Conservation (phyloP, 306 rosid genomes). For the apple (Malus domestica) region DNA sequence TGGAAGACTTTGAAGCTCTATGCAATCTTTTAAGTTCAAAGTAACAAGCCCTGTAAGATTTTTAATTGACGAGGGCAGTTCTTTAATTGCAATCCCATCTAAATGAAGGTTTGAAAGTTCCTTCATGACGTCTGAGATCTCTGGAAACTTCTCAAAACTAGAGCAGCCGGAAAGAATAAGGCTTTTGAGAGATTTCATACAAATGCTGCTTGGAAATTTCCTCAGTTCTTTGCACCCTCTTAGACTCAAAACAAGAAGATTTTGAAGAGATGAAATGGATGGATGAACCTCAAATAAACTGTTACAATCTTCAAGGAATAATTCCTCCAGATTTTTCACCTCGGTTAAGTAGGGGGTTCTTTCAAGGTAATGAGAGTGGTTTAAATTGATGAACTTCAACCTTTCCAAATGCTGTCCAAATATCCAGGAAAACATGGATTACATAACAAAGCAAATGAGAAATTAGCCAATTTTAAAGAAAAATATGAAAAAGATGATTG, state of each 20-base stretch:
- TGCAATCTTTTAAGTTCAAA: no score
- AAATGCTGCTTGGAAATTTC: no score
- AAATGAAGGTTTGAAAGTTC: rapidly evolving
- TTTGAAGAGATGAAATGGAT: not conserved
- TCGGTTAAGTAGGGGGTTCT: slow-evolving; percentile 7
- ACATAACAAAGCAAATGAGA: not conserved
- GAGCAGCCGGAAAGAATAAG: not conserved
- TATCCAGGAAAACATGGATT: not conserved
- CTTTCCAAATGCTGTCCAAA: not conserved
- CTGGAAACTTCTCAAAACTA: not conserved
- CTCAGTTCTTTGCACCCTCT: no score
- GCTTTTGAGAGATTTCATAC: no score
- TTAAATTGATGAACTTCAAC: not conserved
- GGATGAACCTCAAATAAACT: slow-evolving; percentile 5
- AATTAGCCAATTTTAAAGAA: no score
- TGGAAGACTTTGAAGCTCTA: no score
- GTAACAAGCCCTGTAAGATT: not conserved
- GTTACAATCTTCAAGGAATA: not conserved
- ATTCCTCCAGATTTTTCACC: not conserved
- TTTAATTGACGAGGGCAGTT: not conserved
- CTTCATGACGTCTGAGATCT: not conserved
- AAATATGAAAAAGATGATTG: not conserved
- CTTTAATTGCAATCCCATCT: not conserved
- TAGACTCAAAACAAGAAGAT: no score
- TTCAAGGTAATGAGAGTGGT: not conserved